Evolutionary conservation across 148 eudicot genomes (phyloP).

Genomic region (Cornus controversa): DNA sequence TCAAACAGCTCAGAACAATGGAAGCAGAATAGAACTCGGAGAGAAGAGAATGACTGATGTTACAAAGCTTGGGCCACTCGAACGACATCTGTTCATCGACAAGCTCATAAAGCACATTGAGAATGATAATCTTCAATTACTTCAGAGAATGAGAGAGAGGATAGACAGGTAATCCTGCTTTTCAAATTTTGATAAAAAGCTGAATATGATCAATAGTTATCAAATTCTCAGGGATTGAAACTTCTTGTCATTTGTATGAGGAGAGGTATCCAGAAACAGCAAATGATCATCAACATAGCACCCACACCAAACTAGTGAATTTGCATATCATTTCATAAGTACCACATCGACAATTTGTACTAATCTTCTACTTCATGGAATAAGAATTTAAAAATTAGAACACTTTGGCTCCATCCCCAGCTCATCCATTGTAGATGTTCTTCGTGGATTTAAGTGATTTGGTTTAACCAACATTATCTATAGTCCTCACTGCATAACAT

Average conservation of each 20-base stretch:
- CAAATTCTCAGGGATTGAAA: background rate
- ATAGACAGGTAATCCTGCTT: constrained; percentile 19
- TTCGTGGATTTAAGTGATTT: no score
- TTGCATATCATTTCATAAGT: background rate
- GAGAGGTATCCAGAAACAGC: background rate
- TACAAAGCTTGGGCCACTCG: constrained; percentile 20
- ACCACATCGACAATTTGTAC: background rate
- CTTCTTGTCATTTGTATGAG: background rate
- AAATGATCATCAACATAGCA: background rate
- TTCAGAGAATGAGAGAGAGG: constrained; percentile 21
- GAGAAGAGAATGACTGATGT: constrained; percentile 26
- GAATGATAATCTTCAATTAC: constrained; percentile 16
- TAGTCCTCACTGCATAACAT: no score
- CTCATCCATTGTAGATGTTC: no score
- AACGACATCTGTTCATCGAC: constrained; percentile 23
- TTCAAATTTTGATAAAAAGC: background rate
- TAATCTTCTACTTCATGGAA: background rate
- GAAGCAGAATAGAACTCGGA: background rate
- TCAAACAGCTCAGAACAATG: constrained; percentile 19
- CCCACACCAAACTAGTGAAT: background rate
- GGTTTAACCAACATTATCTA: no score
- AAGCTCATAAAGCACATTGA: constrained; percentile 27
- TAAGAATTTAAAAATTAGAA: no score
- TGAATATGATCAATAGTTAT: background rate
- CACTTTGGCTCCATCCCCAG: background rate